phyloP scores from a whole-genome alignment of 164 flowering plant genomes.

The Protea cynaroides region DNA sequence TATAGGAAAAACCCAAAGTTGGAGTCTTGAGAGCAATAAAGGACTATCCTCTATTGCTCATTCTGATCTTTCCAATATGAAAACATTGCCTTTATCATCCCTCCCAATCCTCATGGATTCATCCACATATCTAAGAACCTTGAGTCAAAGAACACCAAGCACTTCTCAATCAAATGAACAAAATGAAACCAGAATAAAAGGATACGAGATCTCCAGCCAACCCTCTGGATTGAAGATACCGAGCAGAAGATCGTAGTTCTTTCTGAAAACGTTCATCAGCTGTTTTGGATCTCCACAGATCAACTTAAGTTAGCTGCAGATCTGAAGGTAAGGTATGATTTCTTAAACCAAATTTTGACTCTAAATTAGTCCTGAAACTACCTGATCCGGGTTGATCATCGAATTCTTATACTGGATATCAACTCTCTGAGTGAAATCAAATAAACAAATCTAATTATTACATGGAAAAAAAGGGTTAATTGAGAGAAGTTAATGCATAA shows the following conservation, averaged over 20 bases:
- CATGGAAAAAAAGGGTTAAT: background rate
- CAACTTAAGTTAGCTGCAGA: background rate
- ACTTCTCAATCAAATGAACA: background rate
- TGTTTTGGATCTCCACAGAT: conserved; percentile 16
- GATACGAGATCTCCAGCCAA: conserved; percentile 95
- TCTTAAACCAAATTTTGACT: background rate
- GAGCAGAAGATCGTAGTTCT: conserved; percentile 70
- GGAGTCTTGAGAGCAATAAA: too few species aligned
- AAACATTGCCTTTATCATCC: conserved; percentile 80
- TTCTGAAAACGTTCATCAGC: conserved; percentile 76
- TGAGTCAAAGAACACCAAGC: conserved; percentile 24
- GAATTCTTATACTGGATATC: conserved; percentile 58
- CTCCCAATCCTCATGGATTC: conserved; percentile 75
- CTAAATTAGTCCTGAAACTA: conserved; percentile 11
- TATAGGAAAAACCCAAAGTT: too few species aligned
- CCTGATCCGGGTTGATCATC: conserved; percentile 74
- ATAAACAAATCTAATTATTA: background rate
- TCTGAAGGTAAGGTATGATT: background rate
- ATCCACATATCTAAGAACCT: conserved; percentile 59
- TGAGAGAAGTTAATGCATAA: too few species aligned
- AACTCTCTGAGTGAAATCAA: conserved; percentile 64
- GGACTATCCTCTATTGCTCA: conserved; percentile 1
- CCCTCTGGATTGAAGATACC: conserved; percentile 93
- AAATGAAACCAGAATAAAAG: conserved; percentile 20
- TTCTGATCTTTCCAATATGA: conserved; percentile 61